phyloP scores from a whole-genome alignment of 2,329 filamentous ascomycete species.

The Pseudogymnoascus sp. region DNA sequence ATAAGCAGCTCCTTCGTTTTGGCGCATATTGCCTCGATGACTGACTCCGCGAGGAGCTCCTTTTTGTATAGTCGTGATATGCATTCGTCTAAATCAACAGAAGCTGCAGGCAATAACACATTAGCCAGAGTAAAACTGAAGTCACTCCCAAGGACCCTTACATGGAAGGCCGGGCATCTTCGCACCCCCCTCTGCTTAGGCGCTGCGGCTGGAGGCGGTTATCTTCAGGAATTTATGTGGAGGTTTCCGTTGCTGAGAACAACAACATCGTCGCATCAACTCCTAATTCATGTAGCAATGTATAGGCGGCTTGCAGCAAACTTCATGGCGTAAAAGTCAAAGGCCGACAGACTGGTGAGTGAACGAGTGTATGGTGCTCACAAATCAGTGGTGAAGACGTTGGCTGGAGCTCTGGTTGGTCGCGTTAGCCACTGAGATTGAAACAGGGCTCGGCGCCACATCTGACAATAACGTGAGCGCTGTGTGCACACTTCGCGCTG shows the following conservation, averaged over 20 bases:
- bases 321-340: conserved; percentile 1
- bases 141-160: conserved; percentile 27
- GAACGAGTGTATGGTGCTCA: conserved; percentile 2
- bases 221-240: conserved; percentile 21
- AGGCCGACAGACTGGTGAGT: conserved; percentile 3
- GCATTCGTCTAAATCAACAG: conserved; percentile 97
- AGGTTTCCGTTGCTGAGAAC: conserved; percentile 20
- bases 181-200: conserved; percentile 18
- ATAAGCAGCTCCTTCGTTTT: conserved; percentile 98
- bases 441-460: conserved; percentile 3
- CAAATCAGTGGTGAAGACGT: conserved; percentile 2
- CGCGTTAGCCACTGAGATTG: conserved; percentile 4
- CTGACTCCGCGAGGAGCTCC: conserved; percentile 91
- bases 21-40: conserved; percentile 97
- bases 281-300: conserved; percentile 9
- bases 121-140: conserved; percentile 7
- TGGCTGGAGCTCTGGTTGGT: conserved; percentile 7
- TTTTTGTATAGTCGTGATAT: conserved; percentile 95
- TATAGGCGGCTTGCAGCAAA: neutral
- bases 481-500: neutral
- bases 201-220: conserved; percentile 16
- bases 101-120: conserved; percentile 47
- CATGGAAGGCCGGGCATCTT: conserved; percentile 50
- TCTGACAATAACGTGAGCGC: neutral
- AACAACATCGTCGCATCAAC: conserved; percentile 27